These are phyloP conservation scores for Sporormia fimetaria DNA, from an alignment of 495 filamentous ascomycete species.

Conservation along the genomic window DNA sequence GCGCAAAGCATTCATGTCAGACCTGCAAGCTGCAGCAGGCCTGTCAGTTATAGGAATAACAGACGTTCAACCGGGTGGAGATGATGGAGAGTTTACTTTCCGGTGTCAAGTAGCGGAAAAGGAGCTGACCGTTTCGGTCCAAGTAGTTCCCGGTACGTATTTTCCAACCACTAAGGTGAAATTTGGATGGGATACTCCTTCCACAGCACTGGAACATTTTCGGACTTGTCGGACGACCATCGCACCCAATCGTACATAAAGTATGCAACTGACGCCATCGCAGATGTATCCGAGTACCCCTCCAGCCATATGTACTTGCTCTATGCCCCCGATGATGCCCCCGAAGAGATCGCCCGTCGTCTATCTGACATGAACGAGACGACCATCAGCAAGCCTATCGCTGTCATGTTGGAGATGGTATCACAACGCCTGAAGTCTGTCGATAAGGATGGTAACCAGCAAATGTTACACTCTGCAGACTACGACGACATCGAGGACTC, in stretches of 20 bases:
- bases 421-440: slow-evolving; percentile 25
- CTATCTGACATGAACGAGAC: slow-evolving; percentile 35
- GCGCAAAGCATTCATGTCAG: slow-evolving; percentile 42
- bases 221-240: too few relatives aligned
- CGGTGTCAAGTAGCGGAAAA: slow-evolving; percentile 19
- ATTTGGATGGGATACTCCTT: too few relatives aligned
- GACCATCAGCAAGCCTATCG: slow-evolving; percentile 27
- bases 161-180: neutral
- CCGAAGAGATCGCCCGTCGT: slow-evolving; percentile 35
- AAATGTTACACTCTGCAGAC: slow-evolving; percentile 31
- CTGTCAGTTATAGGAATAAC: slow-evolving; percentile 34
- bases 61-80: slow-evolving; percentile 44
- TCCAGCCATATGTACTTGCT: slow-evolving; percentile 47
- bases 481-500: slow-evolving; percentile 26
- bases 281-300: slow-evolving; percentile 57
- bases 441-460: slow-evolving; percentile 29
- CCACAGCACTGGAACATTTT: slow-evolving; percentile 4
- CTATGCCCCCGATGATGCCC: slow-evolving; percentile 45
- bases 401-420: slow-evolving; percentile 32
- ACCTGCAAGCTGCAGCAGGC: slow-evolving; percentile 37
- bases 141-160: slow-evolving; percentile 45
- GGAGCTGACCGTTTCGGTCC: slow-evolving; percentile 40
- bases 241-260: neutral
- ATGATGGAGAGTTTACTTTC: slow-evolving; percentile 54
- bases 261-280: neutral